Conservation (phyloP, 352 stramenopile species). For the Aphanomyces euteiches region DNA sequence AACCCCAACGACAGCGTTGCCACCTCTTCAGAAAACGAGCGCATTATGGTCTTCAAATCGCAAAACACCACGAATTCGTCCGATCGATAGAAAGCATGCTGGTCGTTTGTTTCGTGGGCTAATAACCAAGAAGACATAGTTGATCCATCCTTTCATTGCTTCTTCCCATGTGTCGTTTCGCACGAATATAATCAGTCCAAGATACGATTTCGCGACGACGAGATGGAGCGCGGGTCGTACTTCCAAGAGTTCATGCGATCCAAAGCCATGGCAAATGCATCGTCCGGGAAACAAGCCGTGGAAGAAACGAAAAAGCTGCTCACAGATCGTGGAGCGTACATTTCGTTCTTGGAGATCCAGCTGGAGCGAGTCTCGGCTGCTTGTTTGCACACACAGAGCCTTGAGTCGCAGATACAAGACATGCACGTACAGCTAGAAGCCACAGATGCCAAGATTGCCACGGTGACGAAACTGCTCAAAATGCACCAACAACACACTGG, state of each 20-base stretch:
- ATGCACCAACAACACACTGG: conserved; percentile 73
- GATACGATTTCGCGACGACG: conserved; percentile 4
- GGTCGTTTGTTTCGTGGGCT: conserved; percentile 4
- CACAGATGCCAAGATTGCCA: conserved; percentile 56
- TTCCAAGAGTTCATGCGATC: conserved; percentile 81
- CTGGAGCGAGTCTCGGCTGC: conserved; percentile 81
- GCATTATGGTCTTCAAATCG: conserved; percentile 3
- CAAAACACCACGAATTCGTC: conserved; percentile 5
- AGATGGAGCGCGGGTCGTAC: conserved; percentile 50
- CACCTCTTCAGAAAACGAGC: not conserved
- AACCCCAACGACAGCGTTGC: not conserved
- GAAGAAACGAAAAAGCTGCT: conserved; percentile 67
- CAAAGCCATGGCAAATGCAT: conserved; percentile 64
- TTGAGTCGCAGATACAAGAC: conserved; percentile 56
- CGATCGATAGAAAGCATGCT: conserved; percentile 10
- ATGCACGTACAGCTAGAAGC: conserved; percentile 46
- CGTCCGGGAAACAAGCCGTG: conserved; percentile 37
- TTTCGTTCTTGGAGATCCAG: conserved; percentile 85
- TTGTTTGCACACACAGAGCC: conserved; percentile 63
- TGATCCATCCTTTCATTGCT: not conserved
- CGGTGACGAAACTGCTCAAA: conserved; percentile 62
- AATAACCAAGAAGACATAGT: not conserved
- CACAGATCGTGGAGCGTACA: conserved; percentile 81
- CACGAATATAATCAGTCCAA: not conserved
- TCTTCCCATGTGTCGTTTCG: too few relatives aligned